Evolutionary conservation across 1,284 basidiomycete species (phyloP), one percentile per base, ranked within the genome.

Genomic region (Rhodotorula sp.): DNA sequence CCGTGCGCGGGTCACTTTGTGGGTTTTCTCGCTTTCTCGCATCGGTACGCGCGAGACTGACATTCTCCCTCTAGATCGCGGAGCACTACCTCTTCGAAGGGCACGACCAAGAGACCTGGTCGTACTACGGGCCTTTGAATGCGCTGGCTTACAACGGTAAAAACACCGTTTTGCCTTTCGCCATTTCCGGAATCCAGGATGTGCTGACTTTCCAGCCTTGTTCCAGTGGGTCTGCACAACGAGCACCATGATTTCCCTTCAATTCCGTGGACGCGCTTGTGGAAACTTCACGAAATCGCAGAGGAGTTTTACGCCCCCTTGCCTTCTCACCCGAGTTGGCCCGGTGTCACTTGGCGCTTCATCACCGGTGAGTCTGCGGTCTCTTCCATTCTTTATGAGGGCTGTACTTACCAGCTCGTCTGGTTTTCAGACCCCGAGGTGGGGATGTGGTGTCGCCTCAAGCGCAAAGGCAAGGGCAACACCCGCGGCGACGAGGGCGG

Each of bases 1-100:
- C 97, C 97, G 0, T 91, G 91, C 78, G 95, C 95, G 0, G 95
- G 92, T 1, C 95, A 99, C 83, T 99, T 99, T 79, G 97, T 98
- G 76, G 23, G 49, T 67, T 16, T 52, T 6, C 12, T 2, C 26
- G 5, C 10, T 21, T 15, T 19, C 12, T 31, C 34, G 26, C 21
- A n/a, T 47, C 23, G 10, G 4, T 26, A 14, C 2, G 52, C 52
- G 6, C 34, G 16, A 34, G 48, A 19, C 26, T 23, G 18, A 43
- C 55, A 34, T 10, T 1, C 5, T 45, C 0, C 23, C 16, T 7
- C 8, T 54, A 69, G 69, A 63, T 74, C 61, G 77, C 74, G 48
- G 78, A 79, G 72, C 93, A 97, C 81, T 95, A 95, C 79, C 85
- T 97, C 45, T 95, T 93, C 90, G 91, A 93, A 77, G 90, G 90